These are phyloP conservation scores for Gloeophyllum trabeum DNA, from an alignment of 768 basidiomycete genomes.

Conservation along the genomic window DNA sequence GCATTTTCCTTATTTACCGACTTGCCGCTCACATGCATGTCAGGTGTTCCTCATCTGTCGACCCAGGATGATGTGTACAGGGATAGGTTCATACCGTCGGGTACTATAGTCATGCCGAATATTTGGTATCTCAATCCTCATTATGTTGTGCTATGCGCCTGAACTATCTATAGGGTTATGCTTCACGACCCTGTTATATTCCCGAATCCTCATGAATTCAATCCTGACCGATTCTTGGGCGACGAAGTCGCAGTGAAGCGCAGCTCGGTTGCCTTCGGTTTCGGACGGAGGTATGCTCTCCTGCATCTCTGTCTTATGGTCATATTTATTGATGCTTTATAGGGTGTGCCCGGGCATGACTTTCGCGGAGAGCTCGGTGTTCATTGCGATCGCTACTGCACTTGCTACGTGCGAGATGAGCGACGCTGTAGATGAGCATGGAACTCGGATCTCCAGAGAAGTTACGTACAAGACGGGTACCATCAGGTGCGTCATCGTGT, in stretches of 20 bases:
- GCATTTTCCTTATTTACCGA: background rate
- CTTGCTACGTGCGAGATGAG: background rate
- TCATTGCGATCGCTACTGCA: background rate
- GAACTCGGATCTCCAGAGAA: background rate
- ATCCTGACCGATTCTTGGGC: background rate
- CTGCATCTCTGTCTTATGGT: no score
- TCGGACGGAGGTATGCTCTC: no score
- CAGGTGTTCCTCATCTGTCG: slow-evolving; percentile 10
- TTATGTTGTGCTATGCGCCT: background rate
- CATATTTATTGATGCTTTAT: no score
- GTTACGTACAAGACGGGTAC: background rate
- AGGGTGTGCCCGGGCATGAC: background rate
- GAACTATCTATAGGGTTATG: background rate
- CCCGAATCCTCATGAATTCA: background rate
- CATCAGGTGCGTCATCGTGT: background rate
- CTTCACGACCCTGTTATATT: background rate
- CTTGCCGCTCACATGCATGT: background rate
- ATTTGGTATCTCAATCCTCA: slow-evolving; percentile 8
- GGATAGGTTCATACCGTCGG: slow-evolving; percentile 16
- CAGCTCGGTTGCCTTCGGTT: background rate
- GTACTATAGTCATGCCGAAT: slow-evolving; percentile 14
- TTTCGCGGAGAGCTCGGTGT: background rate
- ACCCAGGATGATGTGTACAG: slow-evolving; percentile 15
- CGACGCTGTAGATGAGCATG: background rate
- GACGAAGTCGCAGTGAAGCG: background rate